These are phyloP conservation scores for Tolypocladium capitatum DNA, from an alignment of 2,329 filamentous ascomycete genomes.

Conservation along the genomic window DNA sequence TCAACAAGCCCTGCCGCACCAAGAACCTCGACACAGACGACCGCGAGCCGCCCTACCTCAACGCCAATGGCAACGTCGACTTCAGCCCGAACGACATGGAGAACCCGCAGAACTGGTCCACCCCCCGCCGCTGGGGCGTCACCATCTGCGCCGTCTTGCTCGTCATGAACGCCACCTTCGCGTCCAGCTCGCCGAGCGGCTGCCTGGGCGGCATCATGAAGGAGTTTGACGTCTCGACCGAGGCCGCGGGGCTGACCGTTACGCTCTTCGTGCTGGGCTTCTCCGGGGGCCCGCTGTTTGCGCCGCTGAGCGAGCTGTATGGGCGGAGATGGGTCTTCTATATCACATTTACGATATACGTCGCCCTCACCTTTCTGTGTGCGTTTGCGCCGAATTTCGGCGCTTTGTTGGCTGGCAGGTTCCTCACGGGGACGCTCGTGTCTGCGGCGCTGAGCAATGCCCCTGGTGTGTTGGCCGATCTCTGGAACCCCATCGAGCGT, in stretches of 20 bases:
- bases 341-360: slow-evolving; percentile 32
- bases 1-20: slow-evolving; percentile 37
- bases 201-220: slow-evolving; percentile 16
- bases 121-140: slow-evolving; percentile 23
- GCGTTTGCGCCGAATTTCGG: slow-evolving; percentile 42
- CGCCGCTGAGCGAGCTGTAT: slow-evolving; percentile 44
- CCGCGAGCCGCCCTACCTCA: slow-evolving; percentile 24
- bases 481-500: slow-evolving; percentile 38
- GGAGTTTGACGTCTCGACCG: slow-evolving; percentile 30
- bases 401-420: slow-evolving; percentile 37
- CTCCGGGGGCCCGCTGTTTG: slow-evolving; percentile 45
- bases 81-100: slow-evolving; percentile 38
- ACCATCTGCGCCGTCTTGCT: slow-evolving; percentile 29
- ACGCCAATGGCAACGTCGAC: slow-evolving; percentile 35
- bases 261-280: slow-evolving; percentile 44
- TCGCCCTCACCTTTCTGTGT: slow-evolving; percentile 38
- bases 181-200: slow-evolving; percentile 21
- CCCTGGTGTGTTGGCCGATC: slow-evolving; percentile 38
- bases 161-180: slow-evolving; percentile 42
- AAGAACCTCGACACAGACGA: slow-evolving; percentile 9
- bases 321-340: slow-evolving; percentile 41
- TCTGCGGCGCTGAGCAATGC: slow-evolving; percentile 34
- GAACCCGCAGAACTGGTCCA: slow-evolving; percentile 35
- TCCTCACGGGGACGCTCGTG: slow-evolving; percentile 41
- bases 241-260: slow-evolving; percentile 35